Conservation (phyloP, 2,329 filamentous ascomycete species). For the Fusarium pseudograminearum region DNA sequence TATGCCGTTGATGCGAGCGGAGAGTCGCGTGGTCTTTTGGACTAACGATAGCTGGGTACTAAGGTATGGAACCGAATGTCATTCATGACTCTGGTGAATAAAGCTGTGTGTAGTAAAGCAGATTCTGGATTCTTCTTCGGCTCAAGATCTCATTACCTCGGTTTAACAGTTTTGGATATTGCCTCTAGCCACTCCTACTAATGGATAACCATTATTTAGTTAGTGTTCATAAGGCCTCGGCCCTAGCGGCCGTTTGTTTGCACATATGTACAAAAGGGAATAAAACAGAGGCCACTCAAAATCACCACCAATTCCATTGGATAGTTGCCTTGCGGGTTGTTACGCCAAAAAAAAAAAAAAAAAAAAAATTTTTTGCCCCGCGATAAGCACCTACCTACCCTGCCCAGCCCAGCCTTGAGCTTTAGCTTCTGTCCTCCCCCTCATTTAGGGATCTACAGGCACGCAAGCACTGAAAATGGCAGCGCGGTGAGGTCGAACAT, state of each 20-base stretch:
- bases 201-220: background rate
- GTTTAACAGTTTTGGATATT: background rate
- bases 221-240: conserved; percentile 15
- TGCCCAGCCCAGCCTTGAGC: conserved; percentile 9
- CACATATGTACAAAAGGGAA: conserved; percentile 3
- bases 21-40: background rate
- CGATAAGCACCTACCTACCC: conserved; percentile 18
- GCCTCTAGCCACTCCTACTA: background rate
- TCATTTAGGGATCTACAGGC: conserved; percentile 43
- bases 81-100: background rate
- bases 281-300: conserved; percentile 7
- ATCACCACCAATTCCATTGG: conserved; percentile 22
- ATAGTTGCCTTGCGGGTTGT: conserved; percentile 22
- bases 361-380: too few relatives aligned
- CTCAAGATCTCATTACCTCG: conserved; percentile 21
- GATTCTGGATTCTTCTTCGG: conserved; percentile 12
- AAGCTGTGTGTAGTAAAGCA: background rate
- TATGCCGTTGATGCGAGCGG: background rate
- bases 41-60: background rate
- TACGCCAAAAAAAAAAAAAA: conserved; percentile 29
- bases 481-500: conserved; percentile 4
- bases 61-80: background rate
- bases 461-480: conserved; percentile 24
- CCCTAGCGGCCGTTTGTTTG: conserved; percentile 17
- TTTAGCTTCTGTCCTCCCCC: conserved; percentile 20